phyloP scores from a whole-genome alignment of 805 yeast species.

The Nakazawaea laoshanensis region DNA sequence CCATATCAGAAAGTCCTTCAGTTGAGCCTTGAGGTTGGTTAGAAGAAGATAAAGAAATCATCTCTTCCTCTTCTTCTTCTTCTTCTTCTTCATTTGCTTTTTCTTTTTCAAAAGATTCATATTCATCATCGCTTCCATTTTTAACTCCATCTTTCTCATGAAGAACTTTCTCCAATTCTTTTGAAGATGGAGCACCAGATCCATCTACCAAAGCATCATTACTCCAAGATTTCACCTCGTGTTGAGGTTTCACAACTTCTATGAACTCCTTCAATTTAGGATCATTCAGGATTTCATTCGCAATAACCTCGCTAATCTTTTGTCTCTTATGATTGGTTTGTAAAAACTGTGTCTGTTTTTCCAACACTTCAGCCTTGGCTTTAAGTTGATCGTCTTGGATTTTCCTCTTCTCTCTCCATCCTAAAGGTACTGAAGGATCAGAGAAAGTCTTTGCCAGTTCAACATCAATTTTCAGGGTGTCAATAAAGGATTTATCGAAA shows the following conservation, averaged over 20 bases:
- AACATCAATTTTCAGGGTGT: conserved; percentile 74
- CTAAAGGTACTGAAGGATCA: conserved; percentile 72
- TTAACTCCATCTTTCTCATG: conserved; percentile 21
- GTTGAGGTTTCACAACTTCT: conserved; percentile 73
- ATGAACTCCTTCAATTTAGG: conserved; percentile 72
- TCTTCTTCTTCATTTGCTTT: conserved; percentile 21
- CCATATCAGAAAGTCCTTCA: conserved; percentile 61
- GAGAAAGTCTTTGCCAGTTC: conserved; percentile 77
- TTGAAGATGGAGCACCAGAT: conserved; percentile 35
- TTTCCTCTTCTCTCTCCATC: conserved; percentile 45
- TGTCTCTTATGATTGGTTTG: conserved; percentile 29
- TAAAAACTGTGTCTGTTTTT: conserved; percentile 37
- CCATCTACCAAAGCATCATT: conserved; percentile 46
- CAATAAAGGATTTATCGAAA: conserved; percentile 73
- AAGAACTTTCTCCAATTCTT: conserved; percentile 35
- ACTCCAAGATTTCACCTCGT: conserved; percentile 68
- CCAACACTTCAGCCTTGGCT: conserved; percentile 40
- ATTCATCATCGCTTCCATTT: conserved; percentile 42
- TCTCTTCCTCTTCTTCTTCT: conserved; percentile 38
- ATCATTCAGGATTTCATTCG: conserved; percentile 53
- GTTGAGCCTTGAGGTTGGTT: conserved; percentile 10
- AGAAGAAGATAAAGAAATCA: conserved; percentile 20
- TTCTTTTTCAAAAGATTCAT: conserved; percentile 33
- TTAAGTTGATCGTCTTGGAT: conserved; percentile 40
- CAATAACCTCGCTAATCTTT: conserved; percentile 28